phyloP scores from a whole-genome alignment of 306 rosid genomes.

The Quercus bicolor region DNA sequence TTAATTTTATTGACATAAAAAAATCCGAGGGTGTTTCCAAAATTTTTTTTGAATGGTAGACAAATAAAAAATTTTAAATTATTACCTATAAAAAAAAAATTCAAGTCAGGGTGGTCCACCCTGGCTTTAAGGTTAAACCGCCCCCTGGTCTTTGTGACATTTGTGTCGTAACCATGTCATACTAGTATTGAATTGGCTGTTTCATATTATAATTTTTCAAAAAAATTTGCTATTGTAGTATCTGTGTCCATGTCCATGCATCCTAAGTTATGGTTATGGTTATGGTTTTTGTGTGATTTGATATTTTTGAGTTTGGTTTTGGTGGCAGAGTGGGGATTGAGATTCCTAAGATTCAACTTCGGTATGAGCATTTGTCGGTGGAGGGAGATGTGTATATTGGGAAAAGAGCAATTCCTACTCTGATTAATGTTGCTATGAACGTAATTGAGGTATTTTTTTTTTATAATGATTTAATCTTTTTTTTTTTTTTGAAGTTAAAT shows the following conservation, averaged over 20 bases:
- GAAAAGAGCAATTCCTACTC: constrained; percentile 72
- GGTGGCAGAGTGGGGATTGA: constrained; percentile 66
- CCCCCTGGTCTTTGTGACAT: too few species aligned
- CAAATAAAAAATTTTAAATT: too few species aligned
- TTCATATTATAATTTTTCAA: too few species aligned
- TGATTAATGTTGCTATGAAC: constrained; percentile 53
- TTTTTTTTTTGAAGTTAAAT: background rate
- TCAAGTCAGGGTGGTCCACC: too few species aligned
- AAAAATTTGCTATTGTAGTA: too few species aligned
- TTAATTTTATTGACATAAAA: too few species aligned
- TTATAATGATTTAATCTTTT: background rate
- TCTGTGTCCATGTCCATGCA: too few species aligned
- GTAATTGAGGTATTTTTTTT: constrained; percentile 51
- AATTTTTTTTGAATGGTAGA: too few species aligned
- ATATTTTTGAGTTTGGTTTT: background rate
- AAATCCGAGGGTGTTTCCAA: too few species aligned
- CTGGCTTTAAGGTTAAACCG: too few species aligned
- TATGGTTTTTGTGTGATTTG: background rate
- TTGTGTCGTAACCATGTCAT: too few species aligned
- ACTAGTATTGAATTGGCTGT: rapidly evolving
- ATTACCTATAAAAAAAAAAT: too few species aligned
- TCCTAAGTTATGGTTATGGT: background rate
- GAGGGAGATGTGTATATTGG: constrained; percentile 77
- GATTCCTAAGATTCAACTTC: constrained; percentile 64
- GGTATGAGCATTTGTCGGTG: constrained; percentile 52